phyloP scores from a whole-genome alignment of 148 eudicot species.

The Silene latifolia region DNA sequence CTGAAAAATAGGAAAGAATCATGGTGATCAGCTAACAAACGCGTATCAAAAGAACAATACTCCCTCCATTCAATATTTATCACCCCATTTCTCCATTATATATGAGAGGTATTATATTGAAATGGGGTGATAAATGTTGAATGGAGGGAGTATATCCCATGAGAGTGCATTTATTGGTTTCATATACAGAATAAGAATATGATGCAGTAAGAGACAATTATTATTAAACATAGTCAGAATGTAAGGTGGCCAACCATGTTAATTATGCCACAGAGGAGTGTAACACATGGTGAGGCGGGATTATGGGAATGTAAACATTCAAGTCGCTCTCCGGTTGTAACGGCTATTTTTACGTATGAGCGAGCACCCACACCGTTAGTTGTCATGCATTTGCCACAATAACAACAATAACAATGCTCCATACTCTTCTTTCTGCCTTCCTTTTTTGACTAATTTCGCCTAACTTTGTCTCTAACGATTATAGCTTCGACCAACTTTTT shows the following conservation, averaged over 20 bases:
- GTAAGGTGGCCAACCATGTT: background rate
- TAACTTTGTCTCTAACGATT: background rate
- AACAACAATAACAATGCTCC: background rate
- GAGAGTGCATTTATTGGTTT: background rate
- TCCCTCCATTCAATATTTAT: too few relatives aligned
- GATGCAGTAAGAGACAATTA: background rate
- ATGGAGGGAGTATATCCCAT: too few relatives aligned
- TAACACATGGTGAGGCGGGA: background rate
- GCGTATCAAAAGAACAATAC: too few relatives aligned
- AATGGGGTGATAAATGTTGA: too few relatives aligned
- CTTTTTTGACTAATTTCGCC: background rate
- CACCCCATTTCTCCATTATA: too few relatives aligned
- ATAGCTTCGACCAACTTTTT: background rate
- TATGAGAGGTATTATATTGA: too few relatives aligned
- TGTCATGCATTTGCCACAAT: background rate
- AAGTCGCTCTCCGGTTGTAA: background rate
- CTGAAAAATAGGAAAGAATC: too few relatives aligned
- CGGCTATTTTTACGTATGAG: background rate
- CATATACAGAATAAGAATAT: background rate
- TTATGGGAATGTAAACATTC: background rate
- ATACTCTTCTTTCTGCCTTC: background rate
- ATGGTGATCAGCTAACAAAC: too few relatives aligned
- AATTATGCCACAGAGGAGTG: background rate
- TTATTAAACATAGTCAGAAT: too few relatives aligned
- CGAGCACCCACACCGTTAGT: background rate